Conservation (phyloP, 2,329 filamentous ascomycete species). For the Colletotrichum chlorophyti region DNA sequence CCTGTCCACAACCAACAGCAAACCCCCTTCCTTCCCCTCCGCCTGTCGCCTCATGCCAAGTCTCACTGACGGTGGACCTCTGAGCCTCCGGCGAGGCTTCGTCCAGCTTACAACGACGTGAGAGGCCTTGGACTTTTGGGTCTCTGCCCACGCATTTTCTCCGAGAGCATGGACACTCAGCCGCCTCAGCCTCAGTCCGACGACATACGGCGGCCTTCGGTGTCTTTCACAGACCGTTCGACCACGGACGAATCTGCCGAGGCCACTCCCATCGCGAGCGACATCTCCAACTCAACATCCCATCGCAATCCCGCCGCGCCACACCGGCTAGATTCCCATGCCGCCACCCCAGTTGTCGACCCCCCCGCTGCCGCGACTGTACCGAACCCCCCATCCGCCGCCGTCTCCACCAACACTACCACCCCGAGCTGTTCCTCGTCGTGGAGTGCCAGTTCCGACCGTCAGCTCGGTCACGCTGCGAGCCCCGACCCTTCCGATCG, state of each 20-base stretch:
- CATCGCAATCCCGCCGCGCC: not conserved
- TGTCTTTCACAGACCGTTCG: constrained; percentile 6
- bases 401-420: constrained; percentile 28
- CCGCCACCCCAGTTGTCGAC: not conserved
- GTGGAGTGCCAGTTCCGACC: constrained; percentile 50
- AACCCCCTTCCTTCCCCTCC: not conserved
- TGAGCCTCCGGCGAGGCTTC: constrained; percentile 21
- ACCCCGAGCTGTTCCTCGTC: constrained; percentile 43
- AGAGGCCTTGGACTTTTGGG: constrained; percentile 13
- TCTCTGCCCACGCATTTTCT: not conserved
- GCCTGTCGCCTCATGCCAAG: constrained; percentile 21
- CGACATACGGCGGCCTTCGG: constrained; percentile 14
- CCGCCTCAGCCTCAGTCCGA: no score
- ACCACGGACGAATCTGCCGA: constrained; percentile 11
- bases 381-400: not conserved
- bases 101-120: constrained; percentile 12
- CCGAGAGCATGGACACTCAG: constrained; percentile 11
- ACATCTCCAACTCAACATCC: not conserved
- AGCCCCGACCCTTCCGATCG: constrained; percentile 56
- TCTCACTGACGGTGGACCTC: constrained; percentile 9
- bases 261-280: constrained; percentile 18
- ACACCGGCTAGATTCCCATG: not conserved
- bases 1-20: not conserved
- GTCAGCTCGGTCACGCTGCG: constrained; percentile 41
- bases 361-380: not conserved